A percentile compares a stretch with the other conserved stretches of the same genome.
phyloP scores from a whole-genome alignment of 352 stramenopile genomes.

The Phytophthora uliginosa region DNA sequence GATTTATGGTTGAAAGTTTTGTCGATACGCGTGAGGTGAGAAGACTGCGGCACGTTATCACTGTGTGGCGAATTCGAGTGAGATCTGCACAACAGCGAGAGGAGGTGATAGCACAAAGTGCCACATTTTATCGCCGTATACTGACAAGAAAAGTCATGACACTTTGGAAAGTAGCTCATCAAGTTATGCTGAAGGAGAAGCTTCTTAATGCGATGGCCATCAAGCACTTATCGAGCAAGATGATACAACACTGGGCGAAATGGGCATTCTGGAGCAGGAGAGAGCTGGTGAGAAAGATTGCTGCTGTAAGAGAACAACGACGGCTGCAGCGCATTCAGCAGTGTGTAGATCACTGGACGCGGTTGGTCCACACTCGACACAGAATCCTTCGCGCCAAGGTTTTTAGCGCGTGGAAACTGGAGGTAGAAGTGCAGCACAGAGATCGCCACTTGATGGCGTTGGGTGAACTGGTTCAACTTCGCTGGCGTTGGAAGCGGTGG shows the following conservation, averaged over 20 bases:
- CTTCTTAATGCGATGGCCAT: conserved; percentile 8
- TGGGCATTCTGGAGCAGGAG: conserved; percentile 37
- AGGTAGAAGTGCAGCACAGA: conserved; percentile 18
- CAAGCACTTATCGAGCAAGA: conserved; percentile 20
- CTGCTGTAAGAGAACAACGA: conserved; percentile 11
- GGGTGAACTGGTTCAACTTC: conserved; percentile 25
- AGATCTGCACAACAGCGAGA: conserved; percentile 1
- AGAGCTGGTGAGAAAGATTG: conserved; percentile 22
- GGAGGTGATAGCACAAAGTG: neutral
- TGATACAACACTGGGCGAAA: conserved; percentile 37
- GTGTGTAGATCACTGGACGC: conserved; percentile 26
- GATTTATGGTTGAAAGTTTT: conserved; percentile 18
- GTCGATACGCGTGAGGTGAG: conserved; percentile 13
- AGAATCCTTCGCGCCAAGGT: conserved; percentile 8
- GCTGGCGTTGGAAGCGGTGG: conserved; percentile 35
- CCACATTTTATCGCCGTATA: conserved; percentile 2
- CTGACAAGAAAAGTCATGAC: conserved; percentile 8
- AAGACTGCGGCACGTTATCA: conserved; percentile 5
- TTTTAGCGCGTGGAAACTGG: conserved; percentile 32
- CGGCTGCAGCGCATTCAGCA: conserved; percentile 6
- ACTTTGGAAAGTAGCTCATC: conserved; percentile 22
- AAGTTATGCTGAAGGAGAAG: conserved; percentile 2
- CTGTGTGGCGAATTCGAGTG: conserved; percentile 13
- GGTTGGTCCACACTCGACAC: conserved; percentile 4
- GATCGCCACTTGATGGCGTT: conserved; percentile 21